Conservation (phyloP, 2,329 filamentous ascomycete species). For the Sphaerulina populicola region DNA sequence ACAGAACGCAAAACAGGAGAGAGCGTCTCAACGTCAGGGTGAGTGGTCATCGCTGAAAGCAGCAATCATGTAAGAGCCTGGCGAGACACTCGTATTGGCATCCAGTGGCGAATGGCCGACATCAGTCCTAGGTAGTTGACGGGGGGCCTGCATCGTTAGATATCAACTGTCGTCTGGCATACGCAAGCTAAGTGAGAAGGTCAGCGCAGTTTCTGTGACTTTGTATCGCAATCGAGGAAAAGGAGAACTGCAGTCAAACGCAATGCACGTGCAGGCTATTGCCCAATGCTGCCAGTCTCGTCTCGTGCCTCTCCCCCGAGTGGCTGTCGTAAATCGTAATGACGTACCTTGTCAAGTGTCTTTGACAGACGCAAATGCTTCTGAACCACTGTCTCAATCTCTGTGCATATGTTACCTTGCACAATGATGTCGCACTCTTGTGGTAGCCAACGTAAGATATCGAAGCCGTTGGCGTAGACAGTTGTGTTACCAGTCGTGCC, state of each 20-base stretch:
- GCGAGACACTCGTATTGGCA: not conserved
- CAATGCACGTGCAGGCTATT: no score
- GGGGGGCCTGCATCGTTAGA: conserved; percentile 25
- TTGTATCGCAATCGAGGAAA: no score
- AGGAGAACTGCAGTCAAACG: no score
- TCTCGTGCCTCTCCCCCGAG: no score
- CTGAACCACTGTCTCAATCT: conserved; percentile 37
- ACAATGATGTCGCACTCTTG: conserved; percentile 36
- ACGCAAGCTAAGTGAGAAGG: conserved; percentile 24
- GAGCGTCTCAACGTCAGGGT: no score
- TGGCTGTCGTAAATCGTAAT: conserved; percentile 2
- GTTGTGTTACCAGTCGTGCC: conserved; percentile 33
- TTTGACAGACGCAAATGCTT: conserved; percentile 37
- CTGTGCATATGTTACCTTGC: conserved; percentile 35
- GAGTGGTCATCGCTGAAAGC: no score
- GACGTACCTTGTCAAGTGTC: conserved; percentile 37
- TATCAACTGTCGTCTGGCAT: conserved; percentile 31
- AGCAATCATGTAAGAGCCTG: no score
- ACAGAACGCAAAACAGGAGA: no score
- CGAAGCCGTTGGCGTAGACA: conserved; percentile 42
- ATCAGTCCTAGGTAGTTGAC: not conserved
- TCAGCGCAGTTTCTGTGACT: conserved; percentile 13
- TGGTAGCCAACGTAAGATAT: conserved; percentile 41
- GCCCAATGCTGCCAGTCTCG: no score
- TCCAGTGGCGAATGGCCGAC: not conserved